A percentile compares a stretch with the other conserved stretches of the same genome.
These are phyloP conservation scores for Grifola frondosa DNA, from an alignment of 1,284 basidiomycete genomes.

Conservation along the genomic window DNA sequence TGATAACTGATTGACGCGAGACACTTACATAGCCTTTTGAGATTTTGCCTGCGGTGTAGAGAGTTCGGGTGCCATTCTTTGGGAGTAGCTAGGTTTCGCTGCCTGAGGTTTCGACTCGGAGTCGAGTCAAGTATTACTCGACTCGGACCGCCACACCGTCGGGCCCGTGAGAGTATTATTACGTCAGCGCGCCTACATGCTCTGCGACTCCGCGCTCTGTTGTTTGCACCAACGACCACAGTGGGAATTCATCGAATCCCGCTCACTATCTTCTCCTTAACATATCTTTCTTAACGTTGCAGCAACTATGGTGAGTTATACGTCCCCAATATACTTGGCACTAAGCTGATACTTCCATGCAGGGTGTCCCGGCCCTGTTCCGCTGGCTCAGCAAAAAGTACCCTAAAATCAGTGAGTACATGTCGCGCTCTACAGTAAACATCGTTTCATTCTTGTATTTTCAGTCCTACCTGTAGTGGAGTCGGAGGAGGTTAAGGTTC, in stretches of 20 bases:
- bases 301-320: slow-evolving; percentile 18
- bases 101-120: slow-evolving; percentile 13
- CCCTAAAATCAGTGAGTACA: slow-evolving; percentile 81
- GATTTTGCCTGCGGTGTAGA: slow-evolving; percentile 40
- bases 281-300: too few species aligned
- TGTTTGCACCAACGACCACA: not conserved
- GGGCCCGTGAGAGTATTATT: too few species aligned
- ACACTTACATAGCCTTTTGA: slow-evolving; percentile 47
- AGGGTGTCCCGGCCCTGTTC: slow-evolving; percentile 95
- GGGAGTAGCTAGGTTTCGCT: slow-evolving; percentile 1
- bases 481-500: slow-evolving; percentile 73
- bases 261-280: too few species aligned
- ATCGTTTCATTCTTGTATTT: slow-evolving; percentile 2
- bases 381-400: slow-evolving; percentile 97
- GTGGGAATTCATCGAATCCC: too few species aligned
- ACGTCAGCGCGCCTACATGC: slow-evolving; percentile 7
- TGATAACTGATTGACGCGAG: too few species aligned
- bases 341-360: slow-evolving; percentile 4
- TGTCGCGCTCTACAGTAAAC: not conserved
- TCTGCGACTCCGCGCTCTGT: not conserved
- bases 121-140: not conserved
- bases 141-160: too few species aligned
- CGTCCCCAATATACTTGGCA: too few species aligned
- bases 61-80: not conserved
- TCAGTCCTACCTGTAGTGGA: slow-evolving; percentile 79